phyloP scores from a whole-genome alignment of 2,329 filamentous ascomycete species.

The Cladophialophora psammophila region DNA sequence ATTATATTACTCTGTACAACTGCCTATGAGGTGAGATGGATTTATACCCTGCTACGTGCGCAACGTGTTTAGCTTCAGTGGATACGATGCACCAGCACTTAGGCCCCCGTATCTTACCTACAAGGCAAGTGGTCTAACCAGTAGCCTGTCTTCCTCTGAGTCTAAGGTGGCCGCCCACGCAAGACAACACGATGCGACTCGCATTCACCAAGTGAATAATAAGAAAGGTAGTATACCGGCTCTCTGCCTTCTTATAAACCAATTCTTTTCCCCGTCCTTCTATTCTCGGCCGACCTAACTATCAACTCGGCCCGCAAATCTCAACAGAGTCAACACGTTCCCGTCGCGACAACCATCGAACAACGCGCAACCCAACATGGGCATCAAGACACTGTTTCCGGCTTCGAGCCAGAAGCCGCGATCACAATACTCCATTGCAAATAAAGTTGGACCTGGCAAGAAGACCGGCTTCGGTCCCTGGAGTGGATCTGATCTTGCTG shows the following conservation, averaged over 20 bases:
- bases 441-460: conserved; percentile 14
- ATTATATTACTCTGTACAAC: background rate
- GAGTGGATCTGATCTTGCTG: conserved; percentile 9
- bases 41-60: background rate
- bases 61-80: background rate
- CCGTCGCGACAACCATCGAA: background rate
- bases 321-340: background rate
- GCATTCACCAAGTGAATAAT: background rate
- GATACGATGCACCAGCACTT: background rate
- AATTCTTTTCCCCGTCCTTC: background rate
- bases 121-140: background rate
- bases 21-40: background rate
- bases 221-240: background rate
- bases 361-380: conserved; percentile 10
- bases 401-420: conserved; percentile 18
- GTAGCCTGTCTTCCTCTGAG: background rate
- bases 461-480: conserved; percentile 16
- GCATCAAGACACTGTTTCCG: conserved; percentile 23
- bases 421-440: conserved; percentile 19
- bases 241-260: background rate
- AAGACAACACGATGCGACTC: background rate
- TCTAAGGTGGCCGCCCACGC: background rate
- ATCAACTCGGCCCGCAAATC: background rate
- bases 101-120: background rate
- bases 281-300: background rate